These are phyloP conservation scores for Acacia pycnantha DNA, from an alignment of 331 rosid genomes.

Conservation along the genomic window DNA sequence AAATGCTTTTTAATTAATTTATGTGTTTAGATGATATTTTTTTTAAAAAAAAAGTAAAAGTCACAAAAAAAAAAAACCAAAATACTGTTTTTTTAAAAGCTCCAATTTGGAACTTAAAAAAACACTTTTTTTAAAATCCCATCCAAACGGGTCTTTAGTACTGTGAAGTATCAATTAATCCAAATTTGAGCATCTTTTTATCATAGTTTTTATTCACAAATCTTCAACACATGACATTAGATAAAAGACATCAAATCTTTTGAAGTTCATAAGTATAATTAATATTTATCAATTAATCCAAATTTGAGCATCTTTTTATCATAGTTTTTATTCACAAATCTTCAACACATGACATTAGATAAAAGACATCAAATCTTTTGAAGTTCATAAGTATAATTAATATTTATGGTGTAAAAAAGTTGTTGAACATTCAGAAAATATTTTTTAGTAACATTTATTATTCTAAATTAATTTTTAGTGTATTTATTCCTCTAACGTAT, in stretches of 20 bases:
- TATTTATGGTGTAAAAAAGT: no score
- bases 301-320: neutral
- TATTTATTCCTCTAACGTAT: no score
- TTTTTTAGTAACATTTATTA: no score
- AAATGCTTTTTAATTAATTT: no score
- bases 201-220: neutral
- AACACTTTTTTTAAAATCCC: no score
- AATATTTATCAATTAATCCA: neutral
- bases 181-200: neutral
- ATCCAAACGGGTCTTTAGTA: no score
- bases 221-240: neutral
- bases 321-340: neutral
- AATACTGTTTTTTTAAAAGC: no score
- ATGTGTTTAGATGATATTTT: no score
- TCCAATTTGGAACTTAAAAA: no score
- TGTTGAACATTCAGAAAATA: fast-evolving
- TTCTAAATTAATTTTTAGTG: no score
- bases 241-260: neutral
- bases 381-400: neutral
- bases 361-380: neutral
- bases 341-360: neutral
- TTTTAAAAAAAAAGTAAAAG: no score
- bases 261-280: neutral
- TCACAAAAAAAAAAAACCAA: no score
- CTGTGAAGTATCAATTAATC: neutral